Conservation (phyloP, 2,329 filamentous ascomycete genomes). For the Epichloe uncinata region DNA sequence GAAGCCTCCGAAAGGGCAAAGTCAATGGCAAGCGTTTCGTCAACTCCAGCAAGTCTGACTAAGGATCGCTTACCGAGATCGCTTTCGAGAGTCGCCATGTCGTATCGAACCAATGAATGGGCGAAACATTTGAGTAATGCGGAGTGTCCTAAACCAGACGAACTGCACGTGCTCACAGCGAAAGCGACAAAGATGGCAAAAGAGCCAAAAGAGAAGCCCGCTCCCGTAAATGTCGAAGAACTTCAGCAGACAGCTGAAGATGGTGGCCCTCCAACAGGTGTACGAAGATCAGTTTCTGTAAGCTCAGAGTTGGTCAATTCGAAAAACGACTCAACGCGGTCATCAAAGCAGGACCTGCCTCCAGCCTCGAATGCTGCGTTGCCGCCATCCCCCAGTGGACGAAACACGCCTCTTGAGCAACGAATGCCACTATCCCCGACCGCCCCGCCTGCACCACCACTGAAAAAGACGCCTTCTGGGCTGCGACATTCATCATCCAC, state of each 20-base stretch:
- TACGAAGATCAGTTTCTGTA: slow-evolving; percentile 18
- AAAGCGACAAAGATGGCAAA: slow-evolving; percentile 4
- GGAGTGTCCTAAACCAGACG: slow-evolving; percentile 55
- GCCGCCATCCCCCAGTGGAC: not conserved
- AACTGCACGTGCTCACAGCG: slow-evolving; percentile 33
- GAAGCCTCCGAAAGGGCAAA: slow-evolving; percentile 21
- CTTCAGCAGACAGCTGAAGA: slow-evolving; percentile 50
- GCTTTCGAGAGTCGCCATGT: slow-evolving; percentile 63
- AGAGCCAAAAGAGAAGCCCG: slow-evolving; percentile 34
- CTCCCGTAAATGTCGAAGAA: slow-evolving; percentile 49
- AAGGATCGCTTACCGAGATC: slow-evolving; percentile 53
- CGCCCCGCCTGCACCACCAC: not conserved
- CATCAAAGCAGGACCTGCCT: slow-evolving; percentile 12
- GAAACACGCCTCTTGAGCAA: slow-evolving; percentile 2
- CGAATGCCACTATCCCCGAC: not conserved
- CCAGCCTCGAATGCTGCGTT: slow-evolving; percentile 7
- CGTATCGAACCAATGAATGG: slow-evolving; percentile 91
- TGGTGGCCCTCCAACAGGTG: slow-evolving; percentile 25
- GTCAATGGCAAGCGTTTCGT: slow-evolving; percentile 28
- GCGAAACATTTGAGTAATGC: slow-evolving; percentile 75
- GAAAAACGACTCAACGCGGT: slow-evolving; percentile 6
- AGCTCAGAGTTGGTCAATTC: slow-evolving; percentile 12
- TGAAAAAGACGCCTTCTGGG: slow-evolving; percentile 16
- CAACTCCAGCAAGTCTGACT: slow-evolving; percentile 36
- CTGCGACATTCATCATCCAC: slow-evolving; percentile 5